Conservation (phyloP, 768 basidiomycete species). For the Xerocomellus intermedius region DNA sequence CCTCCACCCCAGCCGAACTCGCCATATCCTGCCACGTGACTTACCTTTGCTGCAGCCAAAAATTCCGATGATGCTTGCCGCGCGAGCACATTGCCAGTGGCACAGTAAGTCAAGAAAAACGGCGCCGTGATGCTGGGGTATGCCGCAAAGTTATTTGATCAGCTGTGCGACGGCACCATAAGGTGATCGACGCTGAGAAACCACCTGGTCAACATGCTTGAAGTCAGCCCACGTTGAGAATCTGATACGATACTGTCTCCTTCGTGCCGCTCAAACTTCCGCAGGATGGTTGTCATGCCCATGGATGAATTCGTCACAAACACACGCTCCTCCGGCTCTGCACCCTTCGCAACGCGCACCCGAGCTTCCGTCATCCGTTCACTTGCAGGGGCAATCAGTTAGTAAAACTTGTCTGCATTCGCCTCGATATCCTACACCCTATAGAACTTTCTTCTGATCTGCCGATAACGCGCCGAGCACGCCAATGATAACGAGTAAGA, state of each 20-base stretch:
- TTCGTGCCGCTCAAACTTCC: constrained; percentile 62
- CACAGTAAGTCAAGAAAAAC: too few relatives aligned
- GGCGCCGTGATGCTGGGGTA: too few relatives aligned
- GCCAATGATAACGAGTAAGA: background rate
- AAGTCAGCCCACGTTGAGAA: background rate
- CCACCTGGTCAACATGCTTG: background rate
- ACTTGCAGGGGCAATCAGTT: constrained; percentile 21
- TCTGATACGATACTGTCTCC: constrained; percentile 42
- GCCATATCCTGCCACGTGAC: too few relatives aligned
- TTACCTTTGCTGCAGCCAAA: too few relatives aligned
- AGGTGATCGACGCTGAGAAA: constrained; percentile 48
- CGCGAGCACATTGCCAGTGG: too few relatives aligned
- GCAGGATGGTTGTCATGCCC: constrained; percentile 55
- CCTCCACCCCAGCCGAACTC: too few relatives aligned
- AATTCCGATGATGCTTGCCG: too few relatives aligned
- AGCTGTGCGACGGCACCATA: constrained; percentile 53
- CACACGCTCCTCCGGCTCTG: constrained; percentile 49
- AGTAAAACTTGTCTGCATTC: constrained; percentile 51
- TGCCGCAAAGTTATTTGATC: constrained; percentile 49
- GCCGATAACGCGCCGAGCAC: background rate
- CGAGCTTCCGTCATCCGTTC: constrained; percentile 36
- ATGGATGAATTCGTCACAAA: constrained; percentile 20
- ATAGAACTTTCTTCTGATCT: background rate
- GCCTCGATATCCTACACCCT: constrained; percentile 32
- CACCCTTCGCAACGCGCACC: constrained; percentile 41